Percentiles rank a stretch among this genome's conserved stretches.
phyloP scores from a whole-genome alignment of 371 early-diverging fungal genomes.

The Coemansia sp. region DNA sequence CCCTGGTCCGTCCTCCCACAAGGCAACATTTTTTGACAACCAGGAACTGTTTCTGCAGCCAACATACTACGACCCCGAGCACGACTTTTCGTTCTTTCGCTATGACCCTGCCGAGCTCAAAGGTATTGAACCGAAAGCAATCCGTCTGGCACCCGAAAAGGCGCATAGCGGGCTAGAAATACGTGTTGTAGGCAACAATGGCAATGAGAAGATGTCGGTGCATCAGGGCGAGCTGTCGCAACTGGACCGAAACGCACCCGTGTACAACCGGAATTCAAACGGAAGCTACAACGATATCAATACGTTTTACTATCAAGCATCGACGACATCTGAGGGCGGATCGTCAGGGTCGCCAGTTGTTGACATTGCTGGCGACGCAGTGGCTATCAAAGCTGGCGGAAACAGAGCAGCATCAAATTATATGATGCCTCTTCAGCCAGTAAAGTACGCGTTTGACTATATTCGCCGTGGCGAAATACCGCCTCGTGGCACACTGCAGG shows the following conservation, averaged over 20 bases:
- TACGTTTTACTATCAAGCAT: constrained; percentile 72
- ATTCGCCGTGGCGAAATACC: constrained; percentile 70
- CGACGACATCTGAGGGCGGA: constrained; percentile 73
- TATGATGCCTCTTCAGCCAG: constrained; percentile 84
- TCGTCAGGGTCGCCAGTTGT: constrained; percentile 86
- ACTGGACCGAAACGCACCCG: constrained; percentile 75
- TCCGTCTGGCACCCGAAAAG: constrained; percentile 73
- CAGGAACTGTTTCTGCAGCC: constrained; percentile 82
- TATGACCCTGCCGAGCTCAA: constrained; percentile 78
- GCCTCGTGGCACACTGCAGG: constrained; percentile 86
- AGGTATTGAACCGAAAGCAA: constrained; percentile 73
- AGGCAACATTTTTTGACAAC: constrained; percentile 82
- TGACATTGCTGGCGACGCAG: constrained; percentile 87
- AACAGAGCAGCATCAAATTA: constrained; percentile 78
- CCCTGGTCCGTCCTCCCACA: constrained; percentile 85
- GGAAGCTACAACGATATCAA: constrained; percentile 64
- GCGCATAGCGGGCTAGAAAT: constrained; percentile 89
- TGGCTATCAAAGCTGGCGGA: constrained; percentile 87
- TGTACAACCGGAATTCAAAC: constrained; percentile 53
- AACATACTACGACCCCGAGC: constrained; percentile 81
- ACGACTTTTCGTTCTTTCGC: constrained; percentile 88
- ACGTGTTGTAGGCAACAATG: constrained; percentile 90
- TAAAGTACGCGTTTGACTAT: constrained; percentile 72
- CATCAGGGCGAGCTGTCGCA: constrained; percentile 86
- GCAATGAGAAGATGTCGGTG: constrained; percentile 88